Evolutionary conservation across 768 basidiomycete genomes (phyloP), one percentile per base, ranked within the genome.

Genomic region (Vishniacozyma victoriae): DNA sequence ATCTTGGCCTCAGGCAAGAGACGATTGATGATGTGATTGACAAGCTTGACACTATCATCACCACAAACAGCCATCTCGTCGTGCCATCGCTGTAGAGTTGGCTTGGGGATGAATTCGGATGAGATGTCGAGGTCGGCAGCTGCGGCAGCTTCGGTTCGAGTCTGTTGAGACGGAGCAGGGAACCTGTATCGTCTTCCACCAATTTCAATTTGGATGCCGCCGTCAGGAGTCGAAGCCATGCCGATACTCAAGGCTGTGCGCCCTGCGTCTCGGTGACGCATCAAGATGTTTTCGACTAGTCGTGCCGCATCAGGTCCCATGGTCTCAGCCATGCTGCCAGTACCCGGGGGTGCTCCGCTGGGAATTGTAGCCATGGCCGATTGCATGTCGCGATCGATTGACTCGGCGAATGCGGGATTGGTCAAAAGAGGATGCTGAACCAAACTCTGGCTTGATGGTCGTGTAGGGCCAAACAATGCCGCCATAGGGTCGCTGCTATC

Each of bases 11-110:
- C 82, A 1, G 92, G 92, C 25, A 93, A 77, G 26, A 96, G 75
- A 4, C 82, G 79, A 27, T 91, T 72, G 19, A 80, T 71, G 39
- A 89, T 75, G 62, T 91, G 87, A 58, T 84, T 84, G 22, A 76
- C 75, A 13, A 95, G 64, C 58, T 81, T 86, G 19, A 72, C 76
- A 7, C 83, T 84, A 55, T 82, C 82, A 14, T 86, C 84, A 48
- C 89, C 83, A 19, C 87, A 73, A 25, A 87, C 82, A 63, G 85
- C 87, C 52, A 80, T 82, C 70, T 93, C 91, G 65, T 93, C 90
- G 1, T 79, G 75, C 92, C 92, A 96, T 48, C 92, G 80, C 60
- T 88, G 86, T 24, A 83, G 66, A 1, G 91, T 93, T 9, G 86
- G 76, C 46, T 87, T 73, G 1, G 90, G 88, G 25, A 86, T 82